A percentile compares a stretch with the other conserved stretches of the same genome.
Conservation (phyloP, 495 filamentous ascomycete genomes). For the Aspergillus heteromorphus region DNA sequence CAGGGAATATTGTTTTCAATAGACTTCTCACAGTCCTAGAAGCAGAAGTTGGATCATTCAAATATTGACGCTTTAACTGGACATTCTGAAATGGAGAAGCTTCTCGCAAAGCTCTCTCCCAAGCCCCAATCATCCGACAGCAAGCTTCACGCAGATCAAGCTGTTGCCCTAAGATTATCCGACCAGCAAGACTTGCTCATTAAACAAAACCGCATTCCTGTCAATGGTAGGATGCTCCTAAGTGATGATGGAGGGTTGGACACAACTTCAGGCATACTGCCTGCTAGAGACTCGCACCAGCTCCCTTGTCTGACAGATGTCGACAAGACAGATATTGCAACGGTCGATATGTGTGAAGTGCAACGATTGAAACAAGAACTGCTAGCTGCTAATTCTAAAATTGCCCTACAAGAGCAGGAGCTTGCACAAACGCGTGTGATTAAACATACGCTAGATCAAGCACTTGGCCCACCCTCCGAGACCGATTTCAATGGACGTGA, state of each 20-base stretch:
- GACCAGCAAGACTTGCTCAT: conserved; percentile 58
- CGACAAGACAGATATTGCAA: conserved; percentile 11
- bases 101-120: conserved; percentile 33
- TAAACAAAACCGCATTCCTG: conserved; percentile 48
- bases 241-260: conserved; percentile 34
- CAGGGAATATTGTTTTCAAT: background rate
- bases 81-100: conserved; percentile 33
- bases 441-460: conserved; percentile 70
- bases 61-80: conserved; percentile 19
- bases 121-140: conserved; percentile 17
- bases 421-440: conserved; percentile 71
- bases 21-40: conserved; percentile 43
- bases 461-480: conserved; percentile 58
- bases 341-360: conserved; percentile 43
- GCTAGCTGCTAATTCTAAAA: conserved; percentile 69
- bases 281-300: conserved; percentile 48
- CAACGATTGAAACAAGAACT: conserved; percentile 66
- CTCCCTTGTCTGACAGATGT: conserved; percentile 32
- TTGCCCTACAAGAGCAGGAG: conserved; percentile 79
- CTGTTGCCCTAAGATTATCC: conserved; percentile 55
- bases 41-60: conserved; percentile 46
- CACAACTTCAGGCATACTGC: conserved; percentile 47
- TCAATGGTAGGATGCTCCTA: conserved; percentile 26
- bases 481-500: conserved; percentile 47
- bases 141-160: conserved; percentile 18